Evolutionary conservation across 257 asterid genomes (phyloP).

Genomic region (Lycium ferocissimum): DNA sequence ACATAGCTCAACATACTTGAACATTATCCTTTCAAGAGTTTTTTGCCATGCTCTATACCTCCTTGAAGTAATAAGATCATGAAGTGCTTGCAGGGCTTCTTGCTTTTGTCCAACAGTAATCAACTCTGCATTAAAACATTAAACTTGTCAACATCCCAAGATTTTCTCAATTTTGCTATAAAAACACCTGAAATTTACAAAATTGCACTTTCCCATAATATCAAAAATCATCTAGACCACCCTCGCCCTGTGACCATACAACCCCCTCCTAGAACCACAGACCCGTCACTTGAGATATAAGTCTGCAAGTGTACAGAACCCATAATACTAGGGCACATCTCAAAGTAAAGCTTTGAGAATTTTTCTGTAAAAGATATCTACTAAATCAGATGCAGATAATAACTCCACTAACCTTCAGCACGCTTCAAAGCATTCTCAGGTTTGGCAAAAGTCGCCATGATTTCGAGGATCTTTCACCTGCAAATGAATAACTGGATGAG

Average conservation of each 20-base stretch:
- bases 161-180: background rate
- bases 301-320: background rate
- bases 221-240: slow-evolving; percentile 2
- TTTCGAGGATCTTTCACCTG: slow-evolving; percentile 26
- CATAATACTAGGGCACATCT: background rate
- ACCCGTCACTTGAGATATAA: background rate
- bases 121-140: slow-evolving; percentile 66
- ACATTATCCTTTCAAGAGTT: slow-evolving; percentile 85
- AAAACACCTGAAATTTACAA: slow-evolving; percentile 4
- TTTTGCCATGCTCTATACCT: slow-evolving; percentile 96
- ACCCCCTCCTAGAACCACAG: background rate
- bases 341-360: background rate
- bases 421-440: slow-evolving; percentile 68
- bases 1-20: slow-evolving; percentile 89
- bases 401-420: slow-evolving; percentile 52
- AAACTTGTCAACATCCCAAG: slow-evolving; percentile 15
- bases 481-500: background rate
- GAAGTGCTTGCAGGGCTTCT: slow-evolving; percentile 92
- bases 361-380: background rate
- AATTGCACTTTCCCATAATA: background rate
- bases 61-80: slow-evolving; percentile 81
- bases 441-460: slow-evolving; percentile 54
- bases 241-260: slow-evolving; percentile 4
- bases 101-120: slow-evolving; percentile 91
- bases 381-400: slow-evolving; percentile 14